Evolutionary conservation across 2,329 filamentous ascomycete species (phyloP).

Genomic region (Penicillium digitatum): DNA sequence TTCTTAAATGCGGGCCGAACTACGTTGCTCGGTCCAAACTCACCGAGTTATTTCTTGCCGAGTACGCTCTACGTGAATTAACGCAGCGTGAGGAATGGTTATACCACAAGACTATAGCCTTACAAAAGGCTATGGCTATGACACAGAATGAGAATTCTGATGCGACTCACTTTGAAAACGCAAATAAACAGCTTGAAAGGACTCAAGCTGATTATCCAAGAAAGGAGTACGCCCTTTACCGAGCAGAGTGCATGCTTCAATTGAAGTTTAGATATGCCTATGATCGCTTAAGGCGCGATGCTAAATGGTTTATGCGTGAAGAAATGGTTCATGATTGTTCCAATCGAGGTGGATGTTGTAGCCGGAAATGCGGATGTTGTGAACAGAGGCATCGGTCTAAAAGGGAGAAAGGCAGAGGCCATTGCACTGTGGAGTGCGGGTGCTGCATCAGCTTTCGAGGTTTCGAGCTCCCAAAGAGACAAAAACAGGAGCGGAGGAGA

Average conservation of each 20-base stretch:
- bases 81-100: background rate
- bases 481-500: background rate
- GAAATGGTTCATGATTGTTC: conserved; percentile 8
- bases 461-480: background rate
- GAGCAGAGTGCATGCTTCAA: background rate
- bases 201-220: background rate
- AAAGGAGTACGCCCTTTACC: background rate
- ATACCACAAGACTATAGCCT: background rate
- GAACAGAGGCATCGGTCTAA: background rate
- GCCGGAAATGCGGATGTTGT: conserved; percentile 12
- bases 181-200: background rate
- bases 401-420: conserved; percentile 4
- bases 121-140: background rate
- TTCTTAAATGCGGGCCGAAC: background rate
- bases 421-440: conserved; percentile 10
- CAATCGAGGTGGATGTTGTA: conserved; percentile 10
- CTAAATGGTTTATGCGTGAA: conserved; percentile 10
- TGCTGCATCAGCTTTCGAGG: conserved; percentile 10
- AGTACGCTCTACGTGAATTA: background rate
- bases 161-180: background rate
- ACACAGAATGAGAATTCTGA: background rate
- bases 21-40: background rate
- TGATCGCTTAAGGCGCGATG: conserved; percentile 1
- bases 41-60: background rate
- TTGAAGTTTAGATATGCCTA: background rate